Evolutionary conservation across 805 yeast genomes (phyloP).

Genomic region (Candida chauliodis): DNA sequence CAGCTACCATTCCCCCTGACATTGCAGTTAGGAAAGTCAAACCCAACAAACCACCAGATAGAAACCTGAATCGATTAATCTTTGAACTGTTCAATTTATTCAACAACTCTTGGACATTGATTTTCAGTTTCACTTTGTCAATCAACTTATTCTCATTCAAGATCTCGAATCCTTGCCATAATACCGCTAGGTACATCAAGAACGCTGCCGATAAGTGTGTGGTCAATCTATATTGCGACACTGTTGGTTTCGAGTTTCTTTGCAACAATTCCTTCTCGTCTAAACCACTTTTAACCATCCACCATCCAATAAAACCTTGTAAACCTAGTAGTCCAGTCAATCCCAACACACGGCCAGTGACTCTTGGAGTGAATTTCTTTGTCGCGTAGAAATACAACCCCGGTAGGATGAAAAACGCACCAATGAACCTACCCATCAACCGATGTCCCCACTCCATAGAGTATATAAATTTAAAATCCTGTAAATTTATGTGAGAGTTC

Average conservation of each 20-base stretch:
- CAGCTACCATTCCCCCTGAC: slow-evolving; percentile 98
- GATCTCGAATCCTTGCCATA: slow-evolving; percentile 85
- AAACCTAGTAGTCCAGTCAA: slow-evolving; percentile 78
- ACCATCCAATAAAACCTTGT: slow-evolving; percentile 98
- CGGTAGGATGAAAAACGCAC: slow-evolving; percentile 77
- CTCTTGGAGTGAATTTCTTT: slow-evolving; percentile 61
- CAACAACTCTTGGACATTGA: slow-evolving; percentile 49
- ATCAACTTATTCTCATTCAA: slow-evolving; percentile 69
- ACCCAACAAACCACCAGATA: slow-evolving; percentile 55
- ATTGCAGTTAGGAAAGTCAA: slow-evolving; percentile 86
- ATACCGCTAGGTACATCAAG: slow-evolving; percentile 78
- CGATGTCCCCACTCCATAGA: slow-evolving; percentile 98
- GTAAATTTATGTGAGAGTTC: slow-evolving; percentile 83
- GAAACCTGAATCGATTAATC: slow-evolving; percentile 52
- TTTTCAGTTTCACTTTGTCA: slow-evolving; percentile 34
- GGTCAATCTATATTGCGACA: slow-evolving; percentile 89
- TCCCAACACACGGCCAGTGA: slow-evolving; percentile 65
- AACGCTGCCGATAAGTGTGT: slow-evolving; percentile 95
- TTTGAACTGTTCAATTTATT: slow-evolving; percentile 60
- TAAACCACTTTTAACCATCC: slow-evolving; percentile 98
- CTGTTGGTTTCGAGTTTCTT: slow-evolving; percentile 93
- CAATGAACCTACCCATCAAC: slow-evolving; percentile 87
- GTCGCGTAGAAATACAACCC: slow-evolving; percentile 75
- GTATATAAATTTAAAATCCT: slow-evolving; percentile 91
- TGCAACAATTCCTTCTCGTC: slow-evolving; percentile 74